Conservation (phyloP, 2,329 filamentous ascomycete species). For the Fusarium sp. region DNA sequence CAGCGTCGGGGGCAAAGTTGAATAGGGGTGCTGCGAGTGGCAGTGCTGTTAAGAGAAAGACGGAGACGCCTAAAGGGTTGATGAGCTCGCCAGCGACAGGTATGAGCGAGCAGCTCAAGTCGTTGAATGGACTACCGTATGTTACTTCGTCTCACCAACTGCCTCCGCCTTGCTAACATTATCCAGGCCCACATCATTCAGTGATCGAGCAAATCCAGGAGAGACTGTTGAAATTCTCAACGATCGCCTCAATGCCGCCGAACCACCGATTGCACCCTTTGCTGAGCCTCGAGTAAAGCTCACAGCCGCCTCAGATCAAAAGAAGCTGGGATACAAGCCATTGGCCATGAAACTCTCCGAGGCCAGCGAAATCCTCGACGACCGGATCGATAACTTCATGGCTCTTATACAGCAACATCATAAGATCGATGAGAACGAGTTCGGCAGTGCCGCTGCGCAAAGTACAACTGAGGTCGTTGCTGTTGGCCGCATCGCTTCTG, state of each 20-base stretch:
- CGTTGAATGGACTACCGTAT: constrained; percentile 46
- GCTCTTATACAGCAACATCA: constrained; percentile 79
- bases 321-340: constrained; percentile 91
- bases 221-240: constrained; percentile 88
- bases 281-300: constrained; percentile 83
- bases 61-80: constrained; percentile 43
- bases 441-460: constrained; percentile 87
- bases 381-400: constrained; percentile 91
- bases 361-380: constrained; percentile 91
- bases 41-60: constrained; percentile 48
- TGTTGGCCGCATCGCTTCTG: constrained; percentile 90
- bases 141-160: constrained; percentile 8
- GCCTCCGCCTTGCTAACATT: background rate
- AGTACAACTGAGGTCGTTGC: constrained; percentile 88
- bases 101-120: constrained; percentile 49
- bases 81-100: constrained; percentile 49
- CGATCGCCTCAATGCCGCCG: constrained; percentile 72
- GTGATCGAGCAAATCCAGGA: constrained; percentile 80
- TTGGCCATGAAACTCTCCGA: constrained; percentile 96
- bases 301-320: constrained; percentile 86
- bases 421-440: constrained; percentile 79
- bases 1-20: constrained; percentile 57
- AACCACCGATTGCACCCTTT: constrained; percentile 77
- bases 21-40: constrained; percentile 48
- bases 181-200: constrained; percentile 62